Conservation (phyloP, 2,329 filamentous ascomycete genomes). For the Aplosporella prunicola region DNA sequence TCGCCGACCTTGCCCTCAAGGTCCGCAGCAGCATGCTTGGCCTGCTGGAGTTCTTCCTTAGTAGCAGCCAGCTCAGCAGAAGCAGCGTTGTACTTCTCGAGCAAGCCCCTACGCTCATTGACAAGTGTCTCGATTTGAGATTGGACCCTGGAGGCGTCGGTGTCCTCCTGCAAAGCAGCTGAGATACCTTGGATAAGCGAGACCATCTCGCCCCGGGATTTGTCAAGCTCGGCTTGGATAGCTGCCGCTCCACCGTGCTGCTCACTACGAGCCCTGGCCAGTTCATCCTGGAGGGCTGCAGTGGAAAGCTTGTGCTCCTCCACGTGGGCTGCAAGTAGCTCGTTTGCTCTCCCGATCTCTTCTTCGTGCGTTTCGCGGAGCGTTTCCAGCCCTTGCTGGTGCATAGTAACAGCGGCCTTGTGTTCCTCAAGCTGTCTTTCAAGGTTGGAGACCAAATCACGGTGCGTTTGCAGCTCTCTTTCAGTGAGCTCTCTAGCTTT, state of each 20-base stretch:
- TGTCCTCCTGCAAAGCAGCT: conserved; percentile 55
- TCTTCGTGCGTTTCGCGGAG: conserved; percentile 45
- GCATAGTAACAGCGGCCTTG: conserved; percentile 44
- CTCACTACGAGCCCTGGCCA: conserved; percentile 11
- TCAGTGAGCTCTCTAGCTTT: conserved; percentile 49
- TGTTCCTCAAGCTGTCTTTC: conserved; percentile 49
- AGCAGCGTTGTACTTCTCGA: conserved; percentile 33
- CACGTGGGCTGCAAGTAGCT: conserved; percentile 28
- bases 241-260: conserved; percentile 26
- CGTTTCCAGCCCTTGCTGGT: conserved; percentile 44
- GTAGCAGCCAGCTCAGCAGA: conserved; percentile 33
- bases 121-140: conserved; percentile 35
- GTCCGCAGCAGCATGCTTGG: conserved; percentile 27
- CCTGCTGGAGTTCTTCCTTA: conserved; percentile 34
- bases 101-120: conserved; percentile 37
- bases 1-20: conserved; percentile 37
- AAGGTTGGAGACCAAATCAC: conserved; percentile 44
- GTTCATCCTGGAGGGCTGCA: conserved; percentile 25
- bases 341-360: conserved; percentile 37
- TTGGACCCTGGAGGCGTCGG: conserved; percentile 31
- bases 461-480: conserved; percentile 43
- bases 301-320: conserved; percentile 22
- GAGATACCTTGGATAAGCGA: conserved; percentile 56
- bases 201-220: conserved; percentile 49
- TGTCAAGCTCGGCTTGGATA: conserved; percentile 50